Evolutionary conservation across 805 yeast species (phyloP), one percentile per base, ranked within the genome.

Genomic region (Wickerhamomyces rabaulensis): DNA sequence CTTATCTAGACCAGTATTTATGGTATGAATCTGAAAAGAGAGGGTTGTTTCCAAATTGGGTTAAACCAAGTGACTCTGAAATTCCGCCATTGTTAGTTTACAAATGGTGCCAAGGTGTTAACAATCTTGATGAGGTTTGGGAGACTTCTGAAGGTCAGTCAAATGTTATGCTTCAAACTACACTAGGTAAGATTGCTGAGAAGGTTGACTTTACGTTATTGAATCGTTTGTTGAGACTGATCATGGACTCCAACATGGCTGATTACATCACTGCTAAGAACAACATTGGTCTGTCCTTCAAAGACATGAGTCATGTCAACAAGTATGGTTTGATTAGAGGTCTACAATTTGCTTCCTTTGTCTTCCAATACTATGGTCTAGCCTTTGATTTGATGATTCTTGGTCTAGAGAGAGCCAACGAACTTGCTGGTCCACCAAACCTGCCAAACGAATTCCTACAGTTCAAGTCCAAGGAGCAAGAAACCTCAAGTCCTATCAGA

Each of bases 21-120:
- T 94, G 98, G 97, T 92, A 86, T 65, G 98, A 94, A 61, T 92
- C 94, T 9, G 96, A 88, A 45, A 82, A 86, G 61, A 69, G 97
- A 49, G 79, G 82, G 8, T 66, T 94, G 23, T 94, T 94, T 66
- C 99, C 99, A 4, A 84, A 83, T 61, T 94, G 99, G 99, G 76
- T 94, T 36, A 94, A 94, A 61, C 99, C 99, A 9, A 80, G 87
- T 54, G 99, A 94, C 57, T 77, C 87, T 25, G 99, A 94, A 64
- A 84, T 94, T 20, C 95, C 98, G 0, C 99, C 97, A 0, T 65
- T 91, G 27, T 70, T 92, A 50, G 95, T 87, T 1, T 90, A 92
- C 67, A 92, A 91, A 61, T 94, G 97, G 96, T 82, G 89, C 57
- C 95, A 87, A 58, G 96, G 96, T 13, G 74, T 94, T 41, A 92